Percentiles rank a stretch among this genome's conserved stretches.
Conservation (phyloP, 306 rosid genomes). For the Quercus suber region DNA sequence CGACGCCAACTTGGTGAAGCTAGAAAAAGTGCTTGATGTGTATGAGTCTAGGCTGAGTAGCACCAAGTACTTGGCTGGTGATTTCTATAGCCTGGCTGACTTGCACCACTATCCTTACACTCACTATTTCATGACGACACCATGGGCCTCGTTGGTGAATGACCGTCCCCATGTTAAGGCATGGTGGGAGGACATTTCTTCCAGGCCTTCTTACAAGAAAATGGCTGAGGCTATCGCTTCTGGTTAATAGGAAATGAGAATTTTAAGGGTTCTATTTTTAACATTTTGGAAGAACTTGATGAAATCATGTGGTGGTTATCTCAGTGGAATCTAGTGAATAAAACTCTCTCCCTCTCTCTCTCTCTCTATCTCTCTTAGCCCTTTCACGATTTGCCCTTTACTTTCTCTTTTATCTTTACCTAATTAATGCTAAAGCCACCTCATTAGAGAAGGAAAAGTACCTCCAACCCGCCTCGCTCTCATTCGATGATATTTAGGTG, state of each 20-base stretch:
- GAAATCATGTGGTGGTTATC: too few species aligned
- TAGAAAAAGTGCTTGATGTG: conserved; percentile 54
- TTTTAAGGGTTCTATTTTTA: not conserved
- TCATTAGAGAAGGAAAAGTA: too few species aligned
- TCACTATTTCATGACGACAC: conserved; percentile 66
- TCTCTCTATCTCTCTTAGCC: too few species aligned
- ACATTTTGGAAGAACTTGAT: not conserved
- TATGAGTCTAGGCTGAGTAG: conserved; percentile 57
- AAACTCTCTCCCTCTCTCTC: too few species aligned
- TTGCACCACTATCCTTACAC: conserved; percentile 60
- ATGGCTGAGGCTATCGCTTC: conserved; percentile 58
- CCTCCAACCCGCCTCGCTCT: too few species aligned
- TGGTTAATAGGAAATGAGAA: conserved; percentile 28
- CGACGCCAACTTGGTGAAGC: conserved; percentile 47
- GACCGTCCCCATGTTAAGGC: conserved; percentile 66
- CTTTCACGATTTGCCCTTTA: too few species aligned
- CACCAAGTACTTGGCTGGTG: conserved; percentile 64
- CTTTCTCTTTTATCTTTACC: too few species aligned
- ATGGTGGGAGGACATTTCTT: conserved; percentile 80
- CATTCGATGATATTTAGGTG: too few species aligned
- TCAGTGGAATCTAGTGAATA: too few species aligned
- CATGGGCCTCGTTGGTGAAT: conserved; percentile 49
- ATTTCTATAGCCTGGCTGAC: conserved; percentile 64
- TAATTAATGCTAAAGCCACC: too few species aligned
- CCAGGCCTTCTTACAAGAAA: conserved; percentile 55